A percentile compares a stretch with the other conserved stretches of the same genome.
These are phyloP conservation scores for Aegle marmelos DNA, from an alignment of 345 rosid genomes.

Conservation along the genomic window DNA sequence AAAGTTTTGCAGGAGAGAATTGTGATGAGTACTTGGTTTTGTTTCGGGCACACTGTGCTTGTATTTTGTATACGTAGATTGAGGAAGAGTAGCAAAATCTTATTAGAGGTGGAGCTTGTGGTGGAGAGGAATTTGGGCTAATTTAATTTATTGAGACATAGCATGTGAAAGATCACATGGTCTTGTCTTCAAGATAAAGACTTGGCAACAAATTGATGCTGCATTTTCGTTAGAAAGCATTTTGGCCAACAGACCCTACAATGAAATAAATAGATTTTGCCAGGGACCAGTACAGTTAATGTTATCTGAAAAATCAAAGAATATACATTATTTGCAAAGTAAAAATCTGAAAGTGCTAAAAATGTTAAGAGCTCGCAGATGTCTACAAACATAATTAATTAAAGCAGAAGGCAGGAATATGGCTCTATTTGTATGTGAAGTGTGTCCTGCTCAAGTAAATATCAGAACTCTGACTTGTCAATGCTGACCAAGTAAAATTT, in stretches of 20 bases:
- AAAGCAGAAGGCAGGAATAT: background rate
- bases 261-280: background rate
- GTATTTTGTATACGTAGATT: background rate
- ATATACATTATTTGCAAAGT: background rate
- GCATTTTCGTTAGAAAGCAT: background rate
- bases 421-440: background rate
- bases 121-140: background rate
- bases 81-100: background rate
- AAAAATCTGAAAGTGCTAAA: background rate
- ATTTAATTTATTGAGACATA: background rate
- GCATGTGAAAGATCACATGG: background rate
- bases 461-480: background rate
- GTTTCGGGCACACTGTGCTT: background rate
- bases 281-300: background rate
- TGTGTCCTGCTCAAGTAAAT: constrained; percentile 2
- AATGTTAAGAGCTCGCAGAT: background rate
- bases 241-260: background rate
- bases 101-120: background rate
- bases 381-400: background rate
- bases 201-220: background rate
- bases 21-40: constrained; percentile 10
- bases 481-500: background rate
- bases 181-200: background rate
- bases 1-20: background rate
- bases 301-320: background rate